A percentile compares a stretch with the other conserved stretches of the same genome.
phyloP scores from a whole-genome alignment of 1,139 yeast species.

The Scheffersomyces titani region DNA sequence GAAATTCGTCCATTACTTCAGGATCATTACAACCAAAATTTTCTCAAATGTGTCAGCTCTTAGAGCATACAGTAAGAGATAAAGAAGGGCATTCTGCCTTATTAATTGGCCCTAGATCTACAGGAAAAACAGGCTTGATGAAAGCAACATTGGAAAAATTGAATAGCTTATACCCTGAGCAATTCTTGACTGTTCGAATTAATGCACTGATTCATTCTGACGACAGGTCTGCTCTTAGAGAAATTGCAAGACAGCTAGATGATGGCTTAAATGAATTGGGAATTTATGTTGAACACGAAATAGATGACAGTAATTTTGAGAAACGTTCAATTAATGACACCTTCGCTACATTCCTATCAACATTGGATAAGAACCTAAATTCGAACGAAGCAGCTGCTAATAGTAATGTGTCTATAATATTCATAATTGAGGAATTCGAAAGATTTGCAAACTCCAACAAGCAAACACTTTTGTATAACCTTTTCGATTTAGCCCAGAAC shows the following conservation, averaged over 20 bases:
- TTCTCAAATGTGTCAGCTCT: constrained; percentile 52
- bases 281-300: constrained; percentile 3
- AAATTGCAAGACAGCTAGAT: constrained; percentile 83
- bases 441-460: constrained; percentile 60
- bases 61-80: constrained; percentile 66
- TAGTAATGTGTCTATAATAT: constrained; percentile 57
- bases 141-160: constrained; percentile 58
- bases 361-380: constrained; percentile 27
- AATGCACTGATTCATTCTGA: constrained; percentile 75
- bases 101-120: constrained; percentile 76
- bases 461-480: constrained; percentile 82
- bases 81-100: constrained; percentile 82
- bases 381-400: constrained; percentile 7
- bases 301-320: constrained; percentile 26
- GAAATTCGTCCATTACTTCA: constrained; percentile 18
- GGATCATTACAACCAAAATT: constrained; percentile 32
- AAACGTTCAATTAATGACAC: constrained; percentile 43
- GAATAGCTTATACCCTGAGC: constrained; percentile 32
- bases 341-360: constrained; percentile 37
- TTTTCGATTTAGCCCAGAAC: constrained; percentile 82
- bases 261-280: constrained; percentile 22
- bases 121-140: constrained; percentile 73
- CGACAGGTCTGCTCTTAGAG: constrained; percentile 78
- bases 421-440: constrained; percentile 85
- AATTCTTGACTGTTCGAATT: constrained; percentile 62